Conservation (phyloP, 352 stramenopile genomes). For the Pythium monospermum region DNA sequence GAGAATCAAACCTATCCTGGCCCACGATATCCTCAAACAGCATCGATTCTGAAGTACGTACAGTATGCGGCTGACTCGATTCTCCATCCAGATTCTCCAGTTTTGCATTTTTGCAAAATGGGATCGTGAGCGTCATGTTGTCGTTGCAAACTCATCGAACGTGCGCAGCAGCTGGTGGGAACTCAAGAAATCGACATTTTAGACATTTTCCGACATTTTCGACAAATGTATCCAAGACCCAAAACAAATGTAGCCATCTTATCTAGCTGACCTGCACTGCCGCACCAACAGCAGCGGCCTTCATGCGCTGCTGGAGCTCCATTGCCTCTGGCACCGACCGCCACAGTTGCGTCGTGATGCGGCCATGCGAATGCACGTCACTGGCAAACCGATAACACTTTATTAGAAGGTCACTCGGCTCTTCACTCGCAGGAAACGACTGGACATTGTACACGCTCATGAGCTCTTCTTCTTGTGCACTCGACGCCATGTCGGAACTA, state of each 20-base stretch:
- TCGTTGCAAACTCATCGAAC: too few species aligned
- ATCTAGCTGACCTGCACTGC: neutral
- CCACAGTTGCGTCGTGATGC: neutral
- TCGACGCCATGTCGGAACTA: too few species aligned
- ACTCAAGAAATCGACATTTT: neutral
- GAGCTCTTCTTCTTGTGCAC: too few species aligned
- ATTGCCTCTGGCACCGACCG: neutral
- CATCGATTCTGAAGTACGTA: too few species aligned
- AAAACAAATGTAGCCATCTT: conserved; percentile 11
- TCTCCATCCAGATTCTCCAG: neutral
- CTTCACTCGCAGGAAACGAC: neutral
- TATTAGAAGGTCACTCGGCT: neutral
- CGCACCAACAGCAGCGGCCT: too few species aligned
- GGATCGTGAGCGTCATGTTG: too few species aligned
- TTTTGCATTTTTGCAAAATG: neutral
- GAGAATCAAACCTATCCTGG: too few species aligned
- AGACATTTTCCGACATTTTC: conserved; percentile 10
- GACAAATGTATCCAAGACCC: neutral
- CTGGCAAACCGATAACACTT: conserved; percentile 4
- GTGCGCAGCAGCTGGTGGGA: neutral
- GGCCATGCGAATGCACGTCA: neutral
- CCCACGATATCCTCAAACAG: too few species aligned
- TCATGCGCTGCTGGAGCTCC: conserved; percentile 1
- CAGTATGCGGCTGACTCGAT: too few species aligned
- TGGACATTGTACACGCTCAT: conserved; percentile 1